Evolutionary conservation across 768 basidiomycete species (phyloP), one percentile per base, ranked within the genome.

Genomic region (Leccinum uliginosum): DNA sequence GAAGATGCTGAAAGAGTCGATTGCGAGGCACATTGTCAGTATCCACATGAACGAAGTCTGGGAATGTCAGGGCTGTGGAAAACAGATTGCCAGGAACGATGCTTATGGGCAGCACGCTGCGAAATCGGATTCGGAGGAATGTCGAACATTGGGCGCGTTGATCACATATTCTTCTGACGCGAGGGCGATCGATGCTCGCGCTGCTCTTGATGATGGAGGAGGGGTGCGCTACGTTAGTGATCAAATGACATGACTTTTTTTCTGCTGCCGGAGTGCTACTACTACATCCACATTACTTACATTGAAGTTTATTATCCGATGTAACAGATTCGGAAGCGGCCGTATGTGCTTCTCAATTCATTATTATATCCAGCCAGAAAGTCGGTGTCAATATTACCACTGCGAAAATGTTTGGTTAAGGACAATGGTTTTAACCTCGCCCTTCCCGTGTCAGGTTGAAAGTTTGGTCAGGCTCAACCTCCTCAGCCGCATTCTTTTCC

Each of bases 1-100:
- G 46, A 40, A 4, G 1, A 70, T 70, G 63, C 19, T 54, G 6
- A 70, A 68, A 43, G 69, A 68, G 29, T 68, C 64, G 19, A 48
- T 68, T 4, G 24, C 47, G 2, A 53, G 68, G 2, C 66, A 69
- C 6, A 26, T 69, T 0, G 45, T 62, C 0, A 43, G 50, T 5
- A n/a, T 55, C 6, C 68, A 70, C 21, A 51, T 68, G 0, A 55
- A 30, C 10, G 56, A 66, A 50, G 53, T 54, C 27, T 62, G 54
- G 59, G n/a, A 52, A 15, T 65, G 66, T n/a, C 32, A 8, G 27
- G 50, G 52, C 0, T 70, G 67, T 2, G 38, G 56, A 26, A 58
- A 65, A 26, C 48, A 43, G 34, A 29, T 55, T 23, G 24, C 32
- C 6, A 60, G 63, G 32, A 47, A 43, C 4, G 66, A 67, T 6